Evolutionary conservation across 169 alveolate species (phyloP).

Genomic region (Haemoproteus tartakovskyi): DNA sequence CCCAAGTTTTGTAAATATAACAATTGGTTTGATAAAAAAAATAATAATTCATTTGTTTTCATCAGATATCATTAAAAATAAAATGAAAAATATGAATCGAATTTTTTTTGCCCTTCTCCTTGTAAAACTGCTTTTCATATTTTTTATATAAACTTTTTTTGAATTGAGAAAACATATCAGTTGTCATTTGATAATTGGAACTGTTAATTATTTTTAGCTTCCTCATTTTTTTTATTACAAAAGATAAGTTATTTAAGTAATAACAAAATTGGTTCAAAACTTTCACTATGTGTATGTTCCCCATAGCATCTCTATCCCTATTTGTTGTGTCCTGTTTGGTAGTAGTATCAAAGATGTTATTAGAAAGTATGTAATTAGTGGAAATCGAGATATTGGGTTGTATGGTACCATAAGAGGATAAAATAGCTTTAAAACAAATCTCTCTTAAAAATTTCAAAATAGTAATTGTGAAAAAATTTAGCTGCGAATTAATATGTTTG

Average conservation of each 20-base stretch:
- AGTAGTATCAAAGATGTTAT: too few relatives aligned
- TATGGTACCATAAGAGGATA: background rate
- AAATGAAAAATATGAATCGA: background rate
- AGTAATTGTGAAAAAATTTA: background rate
- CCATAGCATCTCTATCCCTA: too few relatives aligned
- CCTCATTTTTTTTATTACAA: conserved; percentile 10
- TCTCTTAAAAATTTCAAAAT: conserved; percentile 22
- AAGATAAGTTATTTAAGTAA: conserved; percentile 4
- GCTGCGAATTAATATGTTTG: conserved; percentile 1
- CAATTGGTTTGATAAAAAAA: too few relatives aligned
- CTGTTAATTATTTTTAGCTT: background rate
- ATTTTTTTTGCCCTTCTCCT: background rate
- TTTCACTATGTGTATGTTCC: conserved; percentile 9
- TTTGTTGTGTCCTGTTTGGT: too few relatives aligned
- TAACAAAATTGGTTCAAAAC: conserved; percentile 25
- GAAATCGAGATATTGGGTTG: background rate
- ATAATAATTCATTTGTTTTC: too few relatives aligned
- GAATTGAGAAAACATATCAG: background rate
- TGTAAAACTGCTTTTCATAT: conserved; percentile 8
- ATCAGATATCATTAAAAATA: too few relatives aligned
- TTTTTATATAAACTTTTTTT: conserved; percentile 3
- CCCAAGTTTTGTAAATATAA: too few relatives aligned
- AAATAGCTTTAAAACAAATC: conserved; percentile 13
- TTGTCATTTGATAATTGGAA: background rate
- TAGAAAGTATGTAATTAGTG: background rate